Evolutionary conservation across 2,329 filamentous ascomycete species (phyloP), one percentile per base, ranked within the genome.

Genomic region (Fonsecaea multimorphosa): DNA sequence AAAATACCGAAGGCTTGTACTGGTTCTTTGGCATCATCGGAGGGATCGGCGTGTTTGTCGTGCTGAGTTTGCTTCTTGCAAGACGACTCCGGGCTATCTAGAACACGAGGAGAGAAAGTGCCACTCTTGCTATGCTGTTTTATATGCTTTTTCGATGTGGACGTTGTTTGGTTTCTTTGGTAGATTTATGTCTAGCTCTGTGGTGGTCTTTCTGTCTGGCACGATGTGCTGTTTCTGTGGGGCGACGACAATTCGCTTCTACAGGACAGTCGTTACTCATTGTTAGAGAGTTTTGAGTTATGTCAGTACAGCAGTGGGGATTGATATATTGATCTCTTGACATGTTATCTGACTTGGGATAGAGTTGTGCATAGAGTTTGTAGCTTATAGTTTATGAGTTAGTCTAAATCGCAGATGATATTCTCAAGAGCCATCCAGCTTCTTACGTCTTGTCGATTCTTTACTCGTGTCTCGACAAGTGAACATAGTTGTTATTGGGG

Each of bases 21-120:
- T 83, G 81, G 81, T 84, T 83, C 72, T 83, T 82, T 73, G 81
- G 81, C 9, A 83, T 83, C 65, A 52, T 83, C 14, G 81, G 81
- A 2, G 74, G 80, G 54, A 82, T 83, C 73, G 75, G 70, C 11
- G 71, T 74, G 24, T 77, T 83, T 67, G 76, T 83, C 51, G 64
- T 79, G 16, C 56, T 76, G 38, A 78, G 77, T 62, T 73, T 80
- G 40, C 67, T 73, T 32, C 62, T 78, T 40, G 80, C 80, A 24
- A 78, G 78, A 52, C 78, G 75, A 66, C 27, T 72, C 58, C 64
- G 49, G 51, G 68, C 63, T 16, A 70, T 70, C 19, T 70, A 40
- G 61, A n/a, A 16, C 22, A 60, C 7, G 19, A 24, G 8, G 3
- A 31, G 29, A 8, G 29, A 31, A 8, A 8, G 29, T 4, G 29